Percentiles rank a stretch among this genome's conserved stretches.
These are phyloP conservation scores for Boletus barrowsii DNA, from an alignment of 768 basidiomycete genomes.

Conservation along the genomic window DNA sequence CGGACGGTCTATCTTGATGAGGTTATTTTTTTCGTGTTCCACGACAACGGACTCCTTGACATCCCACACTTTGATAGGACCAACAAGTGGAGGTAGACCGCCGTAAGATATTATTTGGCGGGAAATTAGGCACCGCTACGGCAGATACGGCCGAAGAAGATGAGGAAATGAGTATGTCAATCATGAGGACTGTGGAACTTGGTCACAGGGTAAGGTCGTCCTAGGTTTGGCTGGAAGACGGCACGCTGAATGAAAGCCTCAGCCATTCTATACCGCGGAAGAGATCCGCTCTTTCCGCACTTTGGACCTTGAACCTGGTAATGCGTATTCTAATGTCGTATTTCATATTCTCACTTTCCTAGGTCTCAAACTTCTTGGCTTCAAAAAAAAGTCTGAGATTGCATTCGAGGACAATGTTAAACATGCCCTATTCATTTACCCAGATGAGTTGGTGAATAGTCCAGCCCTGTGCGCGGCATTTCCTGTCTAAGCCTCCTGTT, in stretches of 20 bases:
- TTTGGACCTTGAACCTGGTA: slow-evolving; percentile 73
- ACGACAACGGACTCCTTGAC: not conserved
- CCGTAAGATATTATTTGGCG: slow-evolving; percentile 29
- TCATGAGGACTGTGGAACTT: slow-evolving; percentile 43
- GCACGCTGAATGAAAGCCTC: slow-evolving; percentile 2
- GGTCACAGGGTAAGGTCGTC: slow-evolving; percentile 46
- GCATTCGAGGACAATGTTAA: slow-evolving; percentile 88
- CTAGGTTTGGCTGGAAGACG: not conserved
- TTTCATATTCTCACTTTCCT: not conserved
- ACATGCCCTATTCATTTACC: slow-evolving; percentile 88
- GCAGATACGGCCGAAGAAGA: slow-evolving; percentile 30
- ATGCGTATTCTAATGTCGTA: slow-evolving; percentile 13
- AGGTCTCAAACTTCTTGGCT: slow-evolving; percentile 92
- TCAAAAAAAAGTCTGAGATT: slow-evolving; percentile 71
- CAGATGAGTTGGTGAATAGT: slow-evolving; percentile 74
- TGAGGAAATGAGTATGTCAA: slow-evolving; percentile 38
- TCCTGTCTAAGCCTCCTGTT: not conserved
- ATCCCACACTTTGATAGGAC: slow-evolving; percentile 16
- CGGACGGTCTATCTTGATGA: slow-evolving; percentile 77
- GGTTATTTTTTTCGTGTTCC: slow-evolving; percentile 28
- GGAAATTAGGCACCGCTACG: slow-evolving; percentile 36
- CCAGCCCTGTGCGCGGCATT: not conserved
- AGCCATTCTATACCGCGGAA: slow-evolving; percentile 86
- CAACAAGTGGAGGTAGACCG: slow-evolving; percentile 28
- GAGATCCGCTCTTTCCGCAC: slow-evolving; percentile 82